Base-by-base conservation (phyloP, 768 basidiomycete genomes). In the Serendipita sp. region DNA sequence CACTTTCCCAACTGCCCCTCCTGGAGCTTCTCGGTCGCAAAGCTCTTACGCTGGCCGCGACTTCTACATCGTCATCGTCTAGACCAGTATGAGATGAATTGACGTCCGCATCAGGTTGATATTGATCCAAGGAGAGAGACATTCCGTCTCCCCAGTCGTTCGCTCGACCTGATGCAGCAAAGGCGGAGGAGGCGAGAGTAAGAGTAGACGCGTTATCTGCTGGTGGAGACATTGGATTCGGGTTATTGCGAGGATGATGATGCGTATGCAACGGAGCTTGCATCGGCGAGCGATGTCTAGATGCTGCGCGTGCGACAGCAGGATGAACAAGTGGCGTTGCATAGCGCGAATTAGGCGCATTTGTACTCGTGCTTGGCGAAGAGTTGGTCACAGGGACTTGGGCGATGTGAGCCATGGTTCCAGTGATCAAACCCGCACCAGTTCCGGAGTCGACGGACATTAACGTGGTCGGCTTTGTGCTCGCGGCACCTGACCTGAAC, bases 201-300 rank as follows among this genome's bases (percentile, higher is more conserved):
- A 97, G 78, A 64, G 94, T 77, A 1, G 90, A 93, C 1, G 95
- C 95, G 71, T 98, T 93, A 71, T 94, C 92, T 51, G 84, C 78
- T 0, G 95, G 94, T 23, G 91, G 88, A 3, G 90, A 90, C 15
- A 88, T 87, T 28, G 96, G 95, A 28, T 89, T 84, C 0, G 95
- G 95, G 71, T 99, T 99, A 74, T 96, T 91, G 52, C 92, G 83
- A 8, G 95, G 94, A 75, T 97, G 92, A 64, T 91, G 91, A n/a
- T 82, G 77, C 0, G 92, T 91, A 72, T 95, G 91, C 41, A 88
- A 80, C 0, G 94, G 95, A 7, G 91, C 90, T 71, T 93, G 90
- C 16, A 87, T 78, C 46, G 78, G 71, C 63, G 70, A 65, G 54
- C 66, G 47, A 70, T 68, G 63, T 70, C 73, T 34, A 67, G 63